Base-by-base conservation (phyloP, 345 rosid species). In the Corchorus capsularis region DNA sequence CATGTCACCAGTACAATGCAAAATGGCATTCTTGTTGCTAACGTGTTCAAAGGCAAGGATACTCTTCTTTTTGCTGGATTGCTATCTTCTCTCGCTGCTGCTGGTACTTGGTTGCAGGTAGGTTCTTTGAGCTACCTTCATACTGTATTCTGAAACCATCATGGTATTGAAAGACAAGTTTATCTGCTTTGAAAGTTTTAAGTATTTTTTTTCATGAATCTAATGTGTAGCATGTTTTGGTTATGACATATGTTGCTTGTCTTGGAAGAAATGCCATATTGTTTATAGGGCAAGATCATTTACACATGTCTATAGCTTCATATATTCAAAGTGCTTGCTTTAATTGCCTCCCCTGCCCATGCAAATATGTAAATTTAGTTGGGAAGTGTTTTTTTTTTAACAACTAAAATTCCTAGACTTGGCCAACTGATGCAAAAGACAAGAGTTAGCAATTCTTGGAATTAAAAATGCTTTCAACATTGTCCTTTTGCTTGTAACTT, bases 71-170 rank as follows among this genome's bases (percentile, higher is more conserved):
- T 96, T 32, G 86, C 96, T 66, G 97, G 99, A 8, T 83, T 95
- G 72, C 88, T 95, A 46, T 92, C 96, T 83, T 92, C 93, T 61
- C 77, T 96, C 27, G 98, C 93, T 73, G 96, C 98, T 27, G 98
- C 98, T 80, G 97, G 98, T 64, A 89, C 98, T 85, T 96, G 99
- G 97, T 80, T 96, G 83, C 98, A 96, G 99, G 98, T 93, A 59
- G 87, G 47, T 22, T 64, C n/a, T 20, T 22, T 62, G 4, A 41
- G 12, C 74, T 55, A 49, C 56, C 16, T 35, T 34, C n/a, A n/a
- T n/a, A n/a, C n/a, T n/a, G n/a, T 53, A 15, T 16, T 72, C 15
- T 41, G 5, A 72, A 72, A 39, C 12, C 32, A 1, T 41, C 65
- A 10, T 72, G 12, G 6, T 69, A 5, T 53, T 16, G 6, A 5